These are phyloP conservation scores for Xylaria scruposa DNA, from an alignment of 495 filamentous ascomycete species.

Conservation along the genomic window DNA sequence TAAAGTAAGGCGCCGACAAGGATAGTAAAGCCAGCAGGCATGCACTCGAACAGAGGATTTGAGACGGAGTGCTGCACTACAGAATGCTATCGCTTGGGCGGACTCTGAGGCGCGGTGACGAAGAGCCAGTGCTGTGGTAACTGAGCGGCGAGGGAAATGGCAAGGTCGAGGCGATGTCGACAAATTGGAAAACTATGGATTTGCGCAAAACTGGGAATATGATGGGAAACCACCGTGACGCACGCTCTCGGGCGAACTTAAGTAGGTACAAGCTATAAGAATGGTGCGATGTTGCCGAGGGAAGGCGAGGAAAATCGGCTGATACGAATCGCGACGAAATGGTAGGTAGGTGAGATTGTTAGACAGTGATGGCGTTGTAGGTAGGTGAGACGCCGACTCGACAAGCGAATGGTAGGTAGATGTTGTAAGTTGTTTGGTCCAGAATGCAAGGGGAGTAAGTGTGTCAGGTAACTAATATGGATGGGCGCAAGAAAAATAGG, in stretches of 20 bases:
- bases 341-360: slow-evolving; percentile 20
- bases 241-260: slow-evolving; percentile 12
- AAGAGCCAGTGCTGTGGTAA: slow-evolving; percentile 20
- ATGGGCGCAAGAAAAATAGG: slow-evolving; percentile 19
- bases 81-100: neutral
- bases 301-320: slow-evolving; percentile 17
- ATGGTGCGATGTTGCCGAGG: slow-evolving; percentile 4
- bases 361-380: slow-evolving; percentile 21
- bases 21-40: neutral
- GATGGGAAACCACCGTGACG: slow-evolving; percentile 12
- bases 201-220: slow-evolving; percentile 9
- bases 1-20: slow-evolving; percentile 6
- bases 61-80: neutral
- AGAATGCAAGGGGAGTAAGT: slow-evolving; percentile 14
- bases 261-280: slow-evolving; percentile 9
- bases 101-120: slow-evolving; percentile 16
- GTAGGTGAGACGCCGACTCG: slow-evolving; percentile 26
- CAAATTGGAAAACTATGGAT: slow-evolving; percentile 8
- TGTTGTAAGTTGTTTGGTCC: slow-evolving; percentile 10
- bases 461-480: slow-evolving; percentile 13
- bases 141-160: slow-evolving; percentile 23
- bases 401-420: slow-evolving; percentile 21
- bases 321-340: slow-evolving; percentile 17
- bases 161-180: slow-evolving; percentile 9
- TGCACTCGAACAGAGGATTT: neutral